Percentiles rank a stretch among this genome's conserved stretches.
Conservation (phyloP, 2,329 filamentous ascomycete species). For the Dactylellina haptotyla region DNA sequence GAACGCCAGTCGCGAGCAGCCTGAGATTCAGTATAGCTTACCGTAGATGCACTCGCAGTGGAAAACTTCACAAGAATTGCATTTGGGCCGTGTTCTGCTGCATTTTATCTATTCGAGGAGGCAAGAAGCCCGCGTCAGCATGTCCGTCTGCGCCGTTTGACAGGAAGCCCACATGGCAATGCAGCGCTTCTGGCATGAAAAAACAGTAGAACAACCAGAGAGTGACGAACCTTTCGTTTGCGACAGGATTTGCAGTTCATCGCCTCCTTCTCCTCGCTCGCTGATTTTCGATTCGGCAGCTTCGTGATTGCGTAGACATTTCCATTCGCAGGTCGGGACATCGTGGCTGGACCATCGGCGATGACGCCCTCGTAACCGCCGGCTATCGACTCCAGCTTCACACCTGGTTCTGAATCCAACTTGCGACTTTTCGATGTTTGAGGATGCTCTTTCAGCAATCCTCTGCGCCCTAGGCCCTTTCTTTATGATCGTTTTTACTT, state of each 20-base stretch:
- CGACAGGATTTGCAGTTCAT: slow-evolving; percentile 97
- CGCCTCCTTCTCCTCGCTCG: slow-evolving; percentile 81
- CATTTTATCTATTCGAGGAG: slow-evolving; percentile 78
- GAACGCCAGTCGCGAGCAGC: background rate
- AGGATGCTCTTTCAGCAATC: slow-evolving; percentile 47
- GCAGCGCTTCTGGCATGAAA: background rate
- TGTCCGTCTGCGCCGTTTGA: slow-evolving; percentile 25
- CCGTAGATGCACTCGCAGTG: slow-evolving; percentile 89
- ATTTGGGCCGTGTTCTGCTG: slow-evolving; percentile 83
- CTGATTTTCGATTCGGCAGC: slow-evolving; percentile 67
- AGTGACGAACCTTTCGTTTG: slow-evolving; percentile 80
- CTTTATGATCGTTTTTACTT: background rate
- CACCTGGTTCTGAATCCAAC: slow-evolving; percentile 47
- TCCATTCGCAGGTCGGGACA: slow-evolving; percentile 52
- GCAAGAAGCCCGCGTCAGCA: slow-evolving; percentile 38
- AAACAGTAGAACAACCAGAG: slow-evolving; percentile 2
- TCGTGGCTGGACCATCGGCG: slow-evolving; percentile 51
- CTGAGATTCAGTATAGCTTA: slow-evolving; percentile 61
- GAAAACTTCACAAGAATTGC: slow-evolving; percentile 89
- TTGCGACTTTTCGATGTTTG: slow-evolving; percentile 32
- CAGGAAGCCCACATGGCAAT: slow-evolving; percentile 18
- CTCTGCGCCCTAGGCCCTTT: slow-evolving; percentile 29
- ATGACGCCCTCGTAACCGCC: slow-evolving; percentile 53
- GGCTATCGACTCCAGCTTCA: slow-evolving; percentile 53
- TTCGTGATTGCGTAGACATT: slow-evolving; percentile 54